phyloP scores from a whole-genome alignment of 1,139 yeast species.

The Yamadazyma friedrichii region DNA sequence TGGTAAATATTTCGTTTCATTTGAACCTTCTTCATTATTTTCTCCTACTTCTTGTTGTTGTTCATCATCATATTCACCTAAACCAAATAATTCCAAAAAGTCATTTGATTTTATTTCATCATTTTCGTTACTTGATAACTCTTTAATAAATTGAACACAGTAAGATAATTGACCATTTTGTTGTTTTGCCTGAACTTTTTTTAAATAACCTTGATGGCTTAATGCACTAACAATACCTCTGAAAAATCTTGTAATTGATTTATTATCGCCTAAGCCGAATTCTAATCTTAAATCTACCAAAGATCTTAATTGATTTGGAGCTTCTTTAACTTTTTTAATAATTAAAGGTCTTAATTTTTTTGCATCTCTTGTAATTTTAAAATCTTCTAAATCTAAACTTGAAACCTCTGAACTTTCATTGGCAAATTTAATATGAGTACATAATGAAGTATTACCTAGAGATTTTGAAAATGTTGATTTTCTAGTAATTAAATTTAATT shows the following conservation, averaged over 20 bases:
- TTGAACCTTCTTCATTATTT: slow-evolving; percentile 15
- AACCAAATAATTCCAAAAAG: slow-evolving; percentile 16
- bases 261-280: slow-evolving; percentile 50
- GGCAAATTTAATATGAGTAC: slow-evolving; percentile 46
- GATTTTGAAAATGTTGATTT: slow-evolving; percentile 37
- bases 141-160: slow-evolving; percentile 60
- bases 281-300: slow-evolving; percentile 64
- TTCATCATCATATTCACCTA: slow-evolving; percentile 15
- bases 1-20: slow-evolving; percentile 18
- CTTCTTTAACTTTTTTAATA: slow-evolving; percentile 55
- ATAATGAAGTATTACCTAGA: slow-evolving; percentile 47
- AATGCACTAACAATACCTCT: slow-evolving; percentile 51
- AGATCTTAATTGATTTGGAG: slow-evolving; percentile 69
- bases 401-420: slow-evolving; percentile 30
- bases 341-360: slow-evolving; percentile 34
- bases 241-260: slow-evolving; percentile 47
- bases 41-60: slow-evolving; percentile 11
- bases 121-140: slow-evolving; percentile 34
- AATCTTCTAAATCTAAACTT: slow-evolving; percentile 26
- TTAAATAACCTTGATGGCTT: slow-evolving; percentile 52
- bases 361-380: slow-evolving; percentile 32
- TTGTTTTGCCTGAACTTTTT: slow-evolving; percentile 52
- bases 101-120: slow-evolving; percentile 3
- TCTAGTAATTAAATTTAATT: slow-evolving; percentile 46
- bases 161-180: slow-evolving; percentile 41